phyloP scores from a whole-genome alignment of 306 rosid species.

The Cicer chorassanicum region DNA sequence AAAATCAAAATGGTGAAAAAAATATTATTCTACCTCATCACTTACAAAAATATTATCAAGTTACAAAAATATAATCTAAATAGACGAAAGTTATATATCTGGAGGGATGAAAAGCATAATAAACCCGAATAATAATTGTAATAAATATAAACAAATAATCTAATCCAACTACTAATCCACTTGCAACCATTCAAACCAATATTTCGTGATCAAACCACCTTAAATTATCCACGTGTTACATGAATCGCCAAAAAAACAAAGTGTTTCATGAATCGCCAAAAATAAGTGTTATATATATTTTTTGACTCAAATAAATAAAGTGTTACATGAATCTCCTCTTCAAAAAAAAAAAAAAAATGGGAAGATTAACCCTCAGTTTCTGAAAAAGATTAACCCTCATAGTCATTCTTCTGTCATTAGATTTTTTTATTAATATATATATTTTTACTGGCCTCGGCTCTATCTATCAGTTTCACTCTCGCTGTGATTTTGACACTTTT shows the following conservation, averaged over 20 bases:
- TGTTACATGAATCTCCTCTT: too few relatives aligned
- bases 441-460: constrained; percentile 36
- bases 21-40: too few relatives aligned
- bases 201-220: constrained; percentile 3
- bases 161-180: background rate
- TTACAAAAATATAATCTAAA: too few relatives aligned
- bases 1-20: too few relatives aligned
- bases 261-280: too few relatives aligned
- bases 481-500: constrained; percentile 31
- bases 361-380: constrained; percentile 10
- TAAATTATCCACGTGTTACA: constrained; percentile 22
- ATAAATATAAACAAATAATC: background rate
- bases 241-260: too few relatives aligned
- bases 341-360: background rate
- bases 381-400: background rate
- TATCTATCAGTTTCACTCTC: constrained; percentile 40
- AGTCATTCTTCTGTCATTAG: background rate
- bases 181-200: constrained; percentile 21
- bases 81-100: too few relatives aligned
- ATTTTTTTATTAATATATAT: background rate
- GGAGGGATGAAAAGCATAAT: too few relatives aligned
- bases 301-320: too few relatives aligned
- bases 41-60: too few relatives aligned
- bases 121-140: background rate
- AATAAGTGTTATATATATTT: too few relatives aligned